Evolutionary conservation across 257 asterid species (phyloP).

Genomic region (Solanum paucissectum): DNA sequence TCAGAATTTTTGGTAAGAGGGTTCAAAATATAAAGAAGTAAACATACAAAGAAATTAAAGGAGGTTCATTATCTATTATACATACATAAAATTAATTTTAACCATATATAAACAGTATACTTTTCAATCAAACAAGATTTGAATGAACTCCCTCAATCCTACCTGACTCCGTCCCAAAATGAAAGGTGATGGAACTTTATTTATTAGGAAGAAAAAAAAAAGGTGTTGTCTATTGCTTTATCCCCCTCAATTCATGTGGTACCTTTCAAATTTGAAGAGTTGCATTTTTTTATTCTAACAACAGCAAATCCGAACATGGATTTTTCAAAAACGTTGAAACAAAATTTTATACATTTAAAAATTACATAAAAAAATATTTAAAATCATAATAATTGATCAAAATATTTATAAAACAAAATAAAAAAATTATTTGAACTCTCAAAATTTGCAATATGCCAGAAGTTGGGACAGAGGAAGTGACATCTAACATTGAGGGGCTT

Average conservation of each 20-base stretch:
- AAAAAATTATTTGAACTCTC: background rate
- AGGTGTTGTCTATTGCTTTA: background rate
- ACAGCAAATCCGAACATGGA: background rate
- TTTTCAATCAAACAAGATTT: background rate
- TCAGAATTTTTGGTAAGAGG: background rate
- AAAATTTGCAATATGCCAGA: background rate
- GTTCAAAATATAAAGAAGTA: background rate
- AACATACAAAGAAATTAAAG: background rate
- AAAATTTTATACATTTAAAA: background rate
- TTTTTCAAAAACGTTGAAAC: background rate
- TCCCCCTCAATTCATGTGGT: background rate
- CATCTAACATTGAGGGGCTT: background rate
- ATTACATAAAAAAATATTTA: background rate
- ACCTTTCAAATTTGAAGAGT: background rate
- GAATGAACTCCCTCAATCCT: background rate
- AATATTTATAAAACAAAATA: background rate
- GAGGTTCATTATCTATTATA: background rate
- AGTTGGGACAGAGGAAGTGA: background rate
- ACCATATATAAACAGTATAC: background rate
- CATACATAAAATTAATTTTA: background rate
- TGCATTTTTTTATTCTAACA: background rate
- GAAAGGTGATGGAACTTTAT: background rate
- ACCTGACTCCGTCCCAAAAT: background rate
- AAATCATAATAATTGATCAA: background rate
- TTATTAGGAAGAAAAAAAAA: background rate